Base-by-base conservation (phyloP, 1,284 basidiomycete species). In the Rugosomyces carneus region DNA sequence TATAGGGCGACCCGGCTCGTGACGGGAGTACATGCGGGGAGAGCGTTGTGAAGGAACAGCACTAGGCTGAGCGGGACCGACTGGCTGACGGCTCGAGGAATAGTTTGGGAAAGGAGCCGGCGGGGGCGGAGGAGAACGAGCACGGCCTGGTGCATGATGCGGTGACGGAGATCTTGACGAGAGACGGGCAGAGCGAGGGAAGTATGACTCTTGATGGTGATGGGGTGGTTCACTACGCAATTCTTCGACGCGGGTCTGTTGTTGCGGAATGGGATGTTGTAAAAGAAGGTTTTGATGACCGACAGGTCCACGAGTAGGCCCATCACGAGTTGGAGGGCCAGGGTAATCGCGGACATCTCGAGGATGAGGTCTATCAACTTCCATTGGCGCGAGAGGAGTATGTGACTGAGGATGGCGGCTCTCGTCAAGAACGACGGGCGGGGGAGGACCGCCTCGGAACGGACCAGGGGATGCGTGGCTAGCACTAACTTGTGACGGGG, bases 351-450 rank as follows among this genome's bases (percentile, higher is more conserved):
- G 51, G 32, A 43, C 24, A 3, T 53, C 51, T 2, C 51, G 51
- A 37, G 48, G 24, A 50, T 73, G 73, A 44, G 75, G 75, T n/a
- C 81, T 74, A 47, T 92, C 88, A 4, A 88, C 76, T 13, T 93
- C 89, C 83, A 93, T 93, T 0, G 89, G 87, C 8, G 76, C 89
- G 16, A 93, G 70, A 1, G 80, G 84, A 0, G 84, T 80, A 51
- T 88, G 84, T 3, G 76, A 72, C 6, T 78, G 73, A 0, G 69
- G 60, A 38, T 83, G 80, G n/a, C 81, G 72, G 10, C 66, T 68
- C 46, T 88, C 84, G 52, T 88, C 84, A 11, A 89, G 64, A 37
- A 85, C 72, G 34, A 89, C 80, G 11, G 87, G 86, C 5, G 85
- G 86, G 1, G 84, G 86, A 2, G 84, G 82, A 0, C 85, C 84